Base-by-base conservation (phyloP, 2,329 filamentous ascomycete genomes). In the Endoconidiophora polonica region DNA sequence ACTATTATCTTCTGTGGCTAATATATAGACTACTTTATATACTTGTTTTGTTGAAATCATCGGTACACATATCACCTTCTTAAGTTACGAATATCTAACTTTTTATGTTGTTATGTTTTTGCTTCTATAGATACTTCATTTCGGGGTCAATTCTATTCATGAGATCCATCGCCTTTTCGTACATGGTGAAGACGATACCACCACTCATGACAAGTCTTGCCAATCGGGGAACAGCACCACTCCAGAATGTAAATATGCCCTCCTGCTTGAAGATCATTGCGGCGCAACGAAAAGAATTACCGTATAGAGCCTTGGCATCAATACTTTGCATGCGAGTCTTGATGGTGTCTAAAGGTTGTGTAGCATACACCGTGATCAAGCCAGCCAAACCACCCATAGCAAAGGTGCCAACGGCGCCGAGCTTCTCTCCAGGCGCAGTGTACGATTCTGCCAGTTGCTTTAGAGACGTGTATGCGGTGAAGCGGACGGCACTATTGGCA, bases 301-400 rank as follows among this genome's bases (percentile, higher is more conserved):
- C 87, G 62, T 98, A 98, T 54, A 81, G 67, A 41, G 67, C 70
- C 55, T 75, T 76, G 33, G 90, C 86, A 64, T 95, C 86, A 54
- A 95, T 81, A 57, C 86, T 94, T 74, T 98, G 91, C 91, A 98
- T 98, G 55, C 86, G 68, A 56, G 91, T 98, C 76, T 98, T 98
- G 63, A 98, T 76, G 0, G 90, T 96, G 64, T 98, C 91, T 41
- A 98, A 69, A 18, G 77, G 77, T 62, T 81, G 77, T 48, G 77
- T 81, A 26, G 77, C 78, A 54, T 77, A 88, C 50, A 98, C 91
- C 1, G 91, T 98, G 55, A 96, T 87, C 4, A 93, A 67, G 2
- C 91, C 91, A 0, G 91, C 90, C 22, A 91, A 66, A 20, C 84
- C 90, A 48, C 91, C 91, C 58, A 95, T 86, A 2, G 77, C 86